Base-by-base conservation (phyloP, 202 grass and related monocot genomes). In the Setaria viridis region DNA sequence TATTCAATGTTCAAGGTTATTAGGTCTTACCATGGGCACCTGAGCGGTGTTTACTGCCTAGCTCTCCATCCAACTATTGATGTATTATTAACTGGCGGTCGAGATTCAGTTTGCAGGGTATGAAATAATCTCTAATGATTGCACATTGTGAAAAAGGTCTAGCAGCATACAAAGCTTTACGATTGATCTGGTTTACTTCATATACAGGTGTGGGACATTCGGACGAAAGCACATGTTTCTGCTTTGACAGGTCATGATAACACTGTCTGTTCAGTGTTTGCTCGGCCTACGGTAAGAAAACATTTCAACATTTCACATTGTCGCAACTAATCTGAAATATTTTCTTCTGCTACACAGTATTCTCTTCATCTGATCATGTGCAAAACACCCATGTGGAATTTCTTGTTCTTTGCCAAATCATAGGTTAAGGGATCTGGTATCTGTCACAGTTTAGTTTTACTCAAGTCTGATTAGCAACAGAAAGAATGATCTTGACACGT, bases 101-200 rank as follows among this genome's bases (percentile, higher is more conserved):
- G 97, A 81, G 93, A 99, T 99, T 99, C 97, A 83, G 97, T 99
- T 87, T 99, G 97, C 74, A 89, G 97, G 87, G 97, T 96, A 96
- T 79, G 77, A 51, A 37, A 63, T 63, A 63, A 75, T 29, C 21
- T 80, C 81, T 72, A 76, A 53, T 0, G 60, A 60, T 78, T 77
- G 13, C 68, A 33, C 2, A n/a, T 60, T 84, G 6, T 67, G 41
- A 67, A 86, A 83, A 80, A 56, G 60, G 60, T 85, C 25, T 87
- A 33, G 56, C 21, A 53, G 5, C 46, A 70, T 45, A 6, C 0
- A 42, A 25, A 86, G 41, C 50, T 39, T 63, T 63, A 32, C 0
- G 25, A 63, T 63, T 63, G 21, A 87, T 59, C 45, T 81, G 13
- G 17, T 55, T 67, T 78, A 63, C 74, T 39, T 84, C 11, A 33